Conservation (phyloP, 2,329 filamentous ascomycete species). For the Chaetomium olivaceum region DNA sequence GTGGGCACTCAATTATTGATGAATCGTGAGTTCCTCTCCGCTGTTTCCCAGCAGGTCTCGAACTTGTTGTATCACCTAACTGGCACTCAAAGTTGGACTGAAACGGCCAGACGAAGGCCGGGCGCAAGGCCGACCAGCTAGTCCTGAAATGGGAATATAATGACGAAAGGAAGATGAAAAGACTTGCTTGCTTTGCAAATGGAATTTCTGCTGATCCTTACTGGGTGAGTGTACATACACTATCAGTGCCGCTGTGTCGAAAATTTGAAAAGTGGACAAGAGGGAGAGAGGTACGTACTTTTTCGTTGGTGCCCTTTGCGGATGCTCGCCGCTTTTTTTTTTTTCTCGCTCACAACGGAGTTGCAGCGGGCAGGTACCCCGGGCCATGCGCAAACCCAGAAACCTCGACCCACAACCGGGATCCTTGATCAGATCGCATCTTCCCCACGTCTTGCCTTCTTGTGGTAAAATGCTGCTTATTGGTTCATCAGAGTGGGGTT, state of each 20-base stretch:
- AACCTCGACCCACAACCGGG: neutral
- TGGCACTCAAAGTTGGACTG: neutral
- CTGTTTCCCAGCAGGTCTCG: neutral
- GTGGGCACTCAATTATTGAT: neutral
- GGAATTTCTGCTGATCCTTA: neutral
- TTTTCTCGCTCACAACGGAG: neutral
- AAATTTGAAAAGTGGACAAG: neutral
- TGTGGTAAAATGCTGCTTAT: neutral
- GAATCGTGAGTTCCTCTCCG: neutral
- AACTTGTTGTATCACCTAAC: neutral
- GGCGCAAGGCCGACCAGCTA: neutral
- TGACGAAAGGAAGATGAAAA: neutral
- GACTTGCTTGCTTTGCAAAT: neutral
- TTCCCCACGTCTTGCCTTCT: conserved; percentile 15
- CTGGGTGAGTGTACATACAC: too few species aligned
- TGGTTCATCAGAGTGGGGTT: neutral
- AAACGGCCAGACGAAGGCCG: neutral
- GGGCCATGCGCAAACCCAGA: neutral
- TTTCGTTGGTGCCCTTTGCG: neutral
- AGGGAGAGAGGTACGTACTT: neutral
- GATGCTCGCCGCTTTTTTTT: neutral
- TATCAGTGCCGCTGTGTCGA: neutral
- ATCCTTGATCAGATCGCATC: conserved; percentile 20
- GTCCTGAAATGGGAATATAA: neutral
- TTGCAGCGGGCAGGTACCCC: neutral